Percentiles rank a stretch among this genome's conserved stretches.
These are phyloP conservation scores for Polygonum aviculare DNA, from an alignment of 148 eudicot genomes.

Conservation along the genomic window DNA sequence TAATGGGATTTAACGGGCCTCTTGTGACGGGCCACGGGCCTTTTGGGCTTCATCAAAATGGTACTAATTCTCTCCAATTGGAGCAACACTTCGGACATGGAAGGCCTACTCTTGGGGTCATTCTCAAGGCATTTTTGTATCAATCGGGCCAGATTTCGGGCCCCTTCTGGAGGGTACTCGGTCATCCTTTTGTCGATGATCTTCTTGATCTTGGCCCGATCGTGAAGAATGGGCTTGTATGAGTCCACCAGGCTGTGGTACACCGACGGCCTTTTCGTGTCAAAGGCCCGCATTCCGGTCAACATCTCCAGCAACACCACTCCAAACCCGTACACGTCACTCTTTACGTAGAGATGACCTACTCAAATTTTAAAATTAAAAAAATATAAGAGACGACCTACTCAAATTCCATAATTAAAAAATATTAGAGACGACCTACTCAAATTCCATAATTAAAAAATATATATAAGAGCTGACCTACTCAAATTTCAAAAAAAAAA, in stretches of 20 bases:
- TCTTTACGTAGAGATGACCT: constrained; percentile 66
- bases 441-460: not conserved
- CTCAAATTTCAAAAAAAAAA: not conserved
- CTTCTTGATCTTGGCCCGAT: constrained; percentile 38
- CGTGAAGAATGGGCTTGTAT: constrained; percentile 48
- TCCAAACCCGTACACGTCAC: constrained; percentile 81
- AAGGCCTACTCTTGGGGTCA: constrained; percentile 46
- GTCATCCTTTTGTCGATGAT: constrained; percentile 50
- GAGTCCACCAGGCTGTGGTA: constrained; percentile 46
- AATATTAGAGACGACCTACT: constrained; percentile 46
- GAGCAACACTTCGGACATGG: constrained; percentile 46
- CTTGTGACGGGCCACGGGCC: not conserved
- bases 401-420: not conserved
- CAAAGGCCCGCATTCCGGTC: constrained; percentile 51
- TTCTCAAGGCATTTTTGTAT: constrained; percentile 42
- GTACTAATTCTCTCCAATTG: constrained; percentile 33
- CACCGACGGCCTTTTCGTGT: constrained; percentile 33
- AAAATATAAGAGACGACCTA: constrained; percentile 45
- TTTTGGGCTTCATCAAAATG: constrained; percentile 25
- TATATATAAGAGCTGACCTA: constrained; percentile 54
- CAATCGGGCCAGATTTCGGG: constrained; percentile 38
- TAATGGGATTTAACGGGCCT: not conserved
- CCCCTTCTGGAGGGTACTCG: constrained; percentile 44
- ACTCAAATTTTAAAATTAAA: not conserved
- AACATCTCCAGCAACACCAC: constrained; percentile 62